Evolutionary conservation across 140 eudicot species (phyloP).

Genomic region (Eryngium alpinum): DNA sequence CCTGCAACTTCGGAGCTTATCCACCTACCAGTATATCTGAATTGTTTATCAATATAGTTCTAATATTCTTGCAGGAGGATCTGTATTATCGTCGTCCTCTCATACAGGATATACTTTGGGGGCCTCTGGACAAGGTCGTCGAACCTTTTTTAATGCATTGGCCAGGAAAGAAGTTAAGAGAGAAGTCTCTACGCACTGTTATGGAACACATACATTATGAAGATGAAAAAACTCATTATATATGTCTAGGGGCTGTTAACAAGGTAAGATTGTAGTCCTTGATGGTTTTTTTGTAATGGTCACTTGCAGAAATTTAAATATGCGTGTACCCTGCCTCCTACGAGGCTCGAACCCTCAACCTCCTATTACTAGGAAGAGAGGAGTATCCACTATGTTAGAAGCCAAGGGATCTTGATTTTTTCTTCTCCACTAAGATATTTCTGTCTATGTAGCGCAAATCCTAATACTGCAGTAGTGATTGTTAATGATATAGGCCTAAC

Average conservation of each 20-base stretch:
- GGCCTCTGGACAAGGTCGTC: conserved; percentile 58
- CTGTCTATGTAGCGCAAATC: no score
- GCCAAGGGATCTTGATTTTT: no score
- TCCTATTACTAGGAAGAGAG: no score
- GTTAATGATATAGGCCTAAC: no score
- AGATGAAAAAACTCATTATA: conserved; percentile 85
- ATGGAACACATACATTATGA: conserved; percentile 95
- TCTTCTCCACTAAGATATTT: neutral
- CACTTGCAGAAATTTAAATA: no score
- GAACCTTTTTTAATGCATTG: conserved; percentile 83
- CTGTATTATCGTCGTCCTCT: conserved; percentile 90
- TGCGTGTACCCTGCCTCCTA: no score
- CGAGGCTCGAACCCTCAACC: no score
- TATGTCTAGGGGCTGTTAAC: conserved; percentile 92
- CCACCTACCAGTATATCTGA: neutral
- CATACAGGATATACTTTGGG: conserved; percentile 91
- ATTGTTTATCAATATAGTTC: neutral
- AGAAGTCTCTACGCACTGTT: conserved; percentile 60
- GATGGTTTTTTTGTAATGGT: neutral
- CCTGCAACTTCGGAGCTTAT: neutral
- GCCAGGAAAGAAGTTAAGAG: conserved; percentile 91
- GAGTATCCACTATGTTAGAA: no score
- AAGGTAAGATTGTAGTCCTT: conserved; percentile 40
- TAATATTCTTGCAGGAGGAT: conserved; percentile 67
- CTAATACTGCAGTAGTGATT: no score